These are phyloP conservation scores for Fragosphaeria purpurea DNA, from an alignment of 2,329 filamentous ascomycete genomes.

Conservation along the genomic window DNA sequence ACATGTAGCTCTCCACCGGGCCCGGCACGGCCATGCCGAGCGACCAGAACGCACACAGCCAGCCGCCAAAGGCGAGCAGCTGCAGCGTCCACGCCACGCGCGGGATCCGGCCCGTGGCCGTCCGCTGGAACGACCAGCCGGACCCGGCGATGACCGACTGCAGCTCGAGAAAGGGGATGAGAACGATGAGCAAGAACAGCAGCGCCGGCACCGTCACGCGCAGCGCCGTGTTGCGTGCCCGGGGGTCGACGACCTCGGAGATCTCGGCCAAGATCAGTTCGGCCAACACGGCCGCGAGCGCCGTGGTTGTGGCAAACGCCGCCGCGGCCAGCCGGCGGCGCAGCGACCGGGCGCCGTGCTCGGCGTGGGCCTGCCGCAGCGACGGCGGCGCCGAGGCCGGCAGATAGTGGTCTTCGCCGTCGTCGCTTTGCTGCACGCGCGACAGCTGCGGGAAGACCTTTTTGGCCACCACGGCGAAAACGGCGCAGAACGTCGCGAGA, in stretches of 20 bases:
- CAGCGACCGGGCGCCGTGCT: conserved; percentile 43
- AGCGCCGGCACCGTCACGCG: conserved; percentile 60
- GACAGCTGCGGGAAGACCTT: conserved; percentile 67
- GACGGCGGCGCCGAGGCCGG: conserved; percentile 51
- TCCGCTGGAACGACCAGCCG: conserved; percentile 54
- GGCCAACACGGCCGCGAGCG: conserved; percentile 65
- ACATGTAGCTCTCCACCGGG: conserved; percentile 14
- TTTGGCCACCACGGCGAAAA: conserved; percentile 52
- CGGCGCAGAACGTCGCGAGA: conserved; percentile 55
- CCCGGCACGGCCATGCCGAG: conserved; percentile 49
- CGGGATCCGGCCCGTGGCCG: conserved; percentile 44
- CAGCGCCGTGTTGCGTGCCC: conserved; percentile 58
- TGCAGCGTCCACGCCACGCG: conserved; percentile 57
- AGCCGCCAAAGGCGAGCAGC: conserved; percentile 49
- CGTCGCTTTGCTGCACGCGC: conserved; percentile 36
- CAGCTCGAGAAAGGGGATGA: conserved; percentile 72
- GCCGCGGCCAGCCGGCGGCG: conserved; percentile 44
- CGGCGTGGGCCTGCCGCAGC: conserved; percentile 48
- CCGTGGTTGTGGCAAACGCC: conserved; percentile 68
- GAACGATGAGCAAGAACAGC: conserved; percentile 59
- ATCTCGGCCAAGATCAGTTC: conserved; percentile 80
- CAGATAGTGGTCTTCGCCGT: conserved; percentile 52
- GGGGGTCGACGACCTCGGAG: conserved; percentile 59
- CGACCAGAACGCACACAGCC: conserved; percentile 70
- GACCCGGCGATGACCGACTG: conserved; percentile 49